Conservation (phyloP, 306 rosid genomes). For the Castanea mollissima region DNA sequence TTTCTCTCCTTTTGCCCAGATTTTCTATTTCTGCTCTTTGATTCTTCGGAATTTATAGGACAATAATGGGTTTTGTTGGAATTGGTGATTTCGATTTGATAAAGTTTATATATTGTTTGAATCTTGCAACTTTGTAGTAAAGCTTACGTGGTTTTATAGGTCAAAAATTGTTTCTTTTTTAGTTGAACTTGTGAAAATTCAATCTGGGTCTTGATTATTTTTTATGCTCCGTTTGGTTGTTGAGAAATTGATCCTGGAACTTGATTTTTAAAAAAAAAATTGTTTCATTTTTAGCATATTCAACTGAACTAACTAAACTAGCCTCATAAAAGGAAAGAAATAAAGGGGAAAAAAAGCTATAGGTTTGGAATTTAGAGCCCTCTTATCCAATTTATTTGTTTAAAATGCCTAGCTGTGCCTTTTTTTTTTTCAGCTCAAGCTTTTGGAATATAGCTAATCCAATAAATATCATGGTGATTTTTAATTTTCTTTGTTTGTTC, state of each 20-base stretch:
- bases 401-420: background rate
- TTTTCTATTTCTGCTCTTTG: background rate
- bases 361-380: background rate
- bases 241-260: background rate
- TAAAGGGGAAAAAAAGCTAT: background rate
- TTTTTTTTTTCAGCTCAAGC: background rate
- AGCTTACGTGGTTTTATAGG: background rate
- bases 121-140: conserved; percentile 1
- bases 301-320: background rate
- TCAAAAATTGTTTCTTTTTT: background rate
- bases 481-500: background rate
- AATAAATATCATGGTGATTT: background rate
- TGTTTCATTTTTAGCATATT: background rate
- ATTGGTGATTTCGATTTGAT: background rate
- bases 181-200: background rate
- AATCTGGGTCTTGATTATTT: background rate
- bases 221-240: background rate
- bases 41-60: background rate
- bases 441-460: background rate
- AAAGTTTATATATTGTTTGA: background rate
- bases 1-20: background rate
- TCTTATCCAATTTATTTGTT: background rate
- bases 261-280: background rate
- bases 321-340: background rate
- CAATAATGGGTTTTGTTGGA: background rate